Conservation (phyloP, 2,329 filamentous ascomycete genomes). For the Blastomyces silverae region DNA sequence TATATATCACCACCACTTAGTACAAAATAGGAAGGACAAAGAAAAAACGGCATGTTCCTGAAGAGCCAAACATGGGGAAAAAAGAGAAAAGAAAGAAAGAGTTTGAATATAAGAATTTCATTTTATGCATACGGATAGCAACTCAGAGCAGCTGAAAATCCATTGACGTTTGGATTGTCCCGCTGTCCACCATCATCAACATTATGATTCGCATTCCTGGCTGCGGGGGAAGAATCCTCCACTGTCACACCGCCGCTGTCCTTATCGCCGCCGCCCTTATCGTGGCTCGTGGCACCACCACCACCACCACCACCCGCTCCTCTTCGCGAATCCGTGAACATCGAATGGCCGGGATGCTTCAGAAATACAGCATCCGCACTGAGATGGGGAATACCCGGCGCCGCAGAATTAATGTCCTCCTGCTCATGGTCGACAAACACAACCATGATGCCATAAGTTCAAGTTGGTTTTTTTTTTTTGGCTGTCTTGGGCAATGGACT, state of each 20-base stretch:
- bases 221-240: background rate
- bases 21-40: background rate
- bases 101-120: conserved; percentile 18
- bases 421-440: conserved; percentile 44
- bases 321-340: conserved; percentile 12
- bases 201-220: background rate
- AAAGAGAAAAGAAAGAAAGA: background rate
- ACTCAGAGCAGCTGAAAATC: conserved; percentile 40
- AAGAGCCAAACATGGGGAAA: background rate
- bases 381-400: conserved; percentile 23
- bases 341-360: background rate
- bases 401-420: conserved; percentile 28
- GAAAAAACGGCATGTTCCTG: background rate
- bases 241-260: no score
- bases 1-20: conserved; percentile 2
- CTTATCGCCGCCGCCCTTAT: background rate
- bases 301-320: background rate
- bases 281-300: background rate
- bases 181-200: conserved; percentile 17
- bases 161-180: conserved; percentile 28
- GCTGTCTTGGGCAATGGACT: background rate
- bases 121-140: conserved; percentile 43
- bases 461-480: no score
- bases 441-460: conserved; percentile 38
- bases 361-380: conserved; percentile 19